phyloP scores from a whole-genome alignment of 768 basidiomycete genomes.

The Lactarius sanguifluus region DNA sequence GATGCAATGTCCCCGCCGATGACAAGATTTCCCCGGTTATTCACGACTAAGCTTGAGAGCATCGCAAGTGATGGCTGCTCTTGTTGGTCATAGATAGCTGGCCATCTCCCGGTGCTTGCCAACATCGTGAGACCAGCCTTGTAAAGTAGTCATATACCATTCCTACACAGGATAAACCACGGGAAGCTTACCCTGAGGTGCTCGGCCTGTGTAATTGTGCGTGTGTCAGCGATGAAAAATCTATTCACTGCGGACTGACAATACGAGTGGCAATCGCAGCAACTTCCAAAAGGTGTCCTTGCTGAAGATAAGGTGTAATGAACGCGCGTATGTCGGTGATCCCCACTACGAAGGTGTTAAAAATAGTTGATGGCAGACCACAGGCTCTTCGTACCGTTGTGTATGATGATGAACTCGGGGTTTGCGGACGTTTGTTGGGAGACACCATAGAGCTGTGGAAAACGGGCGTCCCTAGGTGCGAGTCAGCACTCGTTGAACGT shows the following conservation, averaged over 20 bases:
- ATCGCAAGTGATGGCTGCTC: conserved; percentile 21
- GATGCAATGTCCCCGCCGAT: conserved; percentile 17
- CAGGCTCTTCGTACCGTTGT: conserved; percentile 5
- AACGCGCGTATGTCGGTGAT: conserved; percentile 20
- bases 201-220: neutral
- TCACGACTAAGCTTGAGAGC: conserved; percentile 19
- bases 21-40: conserved; percentile 22
- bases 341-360: conserved; percentile 10
- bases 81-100: conserved; percentile 10
- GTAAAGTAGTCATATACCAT: neutral
- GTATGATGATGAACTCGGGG: conserved; percentile 8
- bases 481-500: neutral
- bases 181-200: conserved; percentile 8
- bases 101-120: conserved; percentile 10
- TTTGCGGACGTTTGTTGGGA: conserved; percentile 13
- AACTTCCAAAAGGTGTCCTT: conserved; percentile 20
- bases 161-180: neutral
- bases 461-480: conserved; percentile 13
- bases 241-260: conserved; percentile 12
- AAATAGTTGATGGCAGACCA: neutral
- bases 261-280: conserved; percentile 20
- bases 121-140: conserved; percentile 18
- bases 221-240: neutral
- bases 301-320: conserved; percentile 9
- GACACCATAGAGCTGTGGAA: conserved; percentile 18